Percentiles rank a stretch among this genome's conserved stretches.
Conservation (phyloP, 495 filamentous ascomycete species). For the Poronia punctata region DNA sequence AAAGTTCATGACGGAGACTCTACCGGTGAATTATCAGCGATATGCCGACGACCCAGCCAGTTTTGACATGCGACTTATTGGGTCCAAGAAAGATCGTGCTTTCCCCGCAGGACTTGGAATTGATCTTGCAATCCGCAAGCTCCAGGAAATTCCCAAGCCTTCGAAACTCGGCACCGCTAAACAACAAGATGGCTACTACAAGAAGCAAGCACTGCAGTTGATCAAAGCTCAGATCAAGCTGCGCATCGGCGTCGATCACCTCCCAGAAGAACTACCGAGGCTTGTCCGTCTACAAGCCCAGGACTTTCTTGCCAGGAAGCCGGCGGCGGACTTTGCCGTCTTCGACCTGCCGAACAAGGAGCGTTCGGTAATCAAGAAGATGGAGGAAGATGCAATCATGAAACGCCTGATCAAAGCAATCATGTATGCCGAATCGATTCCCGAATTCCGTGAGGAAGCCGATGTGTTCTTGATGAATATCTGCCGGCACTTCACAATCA, state of each 20-base stretch:
- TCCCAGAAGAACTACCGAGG: constrained; percentile 83
- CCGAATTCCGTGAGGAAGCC: constrained; percentile 69
- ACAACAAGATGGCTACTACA: constrained; percentile 78
- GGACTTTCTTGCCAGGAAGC: constrained; percentile 67
- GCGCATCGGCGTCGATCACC: constrained; percentile 74
- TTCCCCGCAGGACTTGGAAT: constrained; percentile 82
- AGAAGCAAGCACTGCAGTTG: constrained; percentile 82
- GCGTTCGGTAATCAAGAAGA: constrained; percentile 77
- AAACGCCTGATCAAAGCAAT: constrained; percentile 83
- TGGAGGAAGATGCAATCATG: constrained; percentile 69
- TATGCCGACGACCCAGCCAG: constrained; percentile 81
- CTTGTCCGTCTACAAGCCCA: constrained; percentile 81
- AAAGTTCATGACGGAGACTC: constrained; percentile 86
- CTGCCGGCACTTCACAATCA: constrained; percentile 79
- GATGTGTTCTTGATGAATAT: constrained; percentile 67
- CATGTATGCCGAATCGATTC: constrained; percentile 77
- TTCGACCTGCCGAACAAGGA: constrained; percentile 67
- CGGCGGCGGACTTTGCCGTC: constrained; percentile 52
- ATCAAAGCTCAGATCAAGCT: constrained; percentile 84
- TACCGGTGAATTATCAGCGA: constrained; percentile 68
- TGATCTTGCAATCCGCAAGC: constrained; percentile 77
- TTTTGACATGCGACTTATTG: constrained; percentile 81
- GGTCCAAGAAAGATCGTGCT: constrained; percentile 76
- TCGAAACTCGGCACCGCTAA: constrained; percentile 42
- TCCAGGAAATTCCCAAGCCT: constrained; percentile 69